Evolutionary conservation across 305 asterid genomes (phyloP).

Genomic region (Solanum hybrid): DNA sequence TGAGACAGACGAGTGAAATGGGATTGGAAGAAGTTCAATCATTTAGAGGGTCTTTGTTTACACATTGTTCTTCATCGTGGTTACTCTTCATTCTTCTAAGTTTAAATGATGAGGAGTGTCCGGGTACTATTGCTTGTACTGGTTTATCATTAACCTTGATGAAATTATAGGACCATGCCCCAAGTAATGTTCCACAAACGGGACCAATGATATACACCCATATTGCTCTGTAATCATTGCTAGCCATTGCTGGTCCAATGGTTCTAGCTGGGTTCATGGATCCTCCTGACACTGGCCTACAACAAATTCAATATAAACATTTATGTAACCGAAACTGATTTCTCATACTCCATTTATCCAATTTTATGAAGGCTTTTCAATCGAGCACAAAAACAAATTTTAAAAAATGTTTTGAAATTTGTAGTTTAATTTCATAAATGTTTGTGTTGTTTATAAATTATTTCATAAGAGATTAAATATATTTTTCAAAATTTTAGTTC

Average conservation of each 20-base stretch:
- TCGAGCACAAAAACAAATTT: neutral
- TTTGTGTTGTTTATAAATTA: neutral
- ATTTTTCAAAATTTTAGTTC: neutral
- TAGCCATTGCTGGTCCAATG: conserved; percentile 78
- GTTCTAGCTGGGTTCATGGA: conserved; percentile 79
- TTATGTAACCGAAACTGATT: neutral
- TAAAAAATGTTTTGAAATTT: too few species aligned
- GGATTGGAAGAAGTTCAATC: neutral
- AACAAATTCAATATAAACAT: neutral
- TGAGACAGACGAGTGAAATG: neutral
- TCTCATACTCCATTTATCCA: neutral
- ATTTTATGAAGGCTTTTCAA: neutral
- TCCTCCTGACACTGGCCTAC: conserved; percentile 78
- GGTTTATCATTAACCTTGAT: conserved; percentile 47
- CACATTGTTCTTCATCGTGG: conserved; percentile 6
- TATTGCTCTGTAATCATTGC: conserved; percentile 43
- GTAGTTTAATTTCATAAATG: neutral
- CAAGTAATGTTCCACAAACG: conserved; percentile 45
- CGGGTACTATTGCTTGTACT: conserved; percentile 19
- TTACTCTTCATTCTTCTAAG: conserved; percentile 34
- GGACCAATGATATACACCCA: conserved; percentile 72
- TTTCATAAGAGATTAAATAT: neutral
- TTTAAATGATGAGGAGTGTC: conserved; percentile 28
- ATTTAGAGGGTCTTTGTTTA: conserved; percentile 12
- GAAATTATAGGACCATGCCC: conserved; percentile 54